Conservation (phyloP, 306 rosid genomes). For the Corylus avellana region DNA sequence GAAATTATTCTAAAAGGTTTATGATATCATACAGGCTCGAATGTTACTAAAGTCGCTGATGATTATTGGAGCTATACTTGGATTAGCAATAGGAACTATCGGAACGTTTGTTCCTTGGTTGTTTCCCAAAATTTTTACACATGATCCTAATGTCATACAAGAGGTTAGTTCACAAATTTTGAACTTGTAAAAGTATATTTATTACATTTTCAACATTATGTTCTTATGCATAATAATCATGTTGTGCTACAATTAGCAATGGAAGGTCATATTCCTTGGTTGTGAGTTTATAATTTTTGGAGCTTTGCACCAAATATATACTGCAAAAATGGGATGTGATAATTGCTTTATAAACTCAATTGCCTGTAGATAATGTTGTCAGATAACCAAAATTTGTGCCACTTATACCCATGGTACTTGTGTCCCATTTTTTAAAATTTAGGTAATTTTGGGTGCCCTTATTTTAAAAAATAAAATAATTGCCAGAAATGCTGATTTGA, state of each 20-base stretch:
- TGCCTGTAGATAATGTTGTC: neutral
- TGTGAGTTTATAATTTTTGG: neutral
- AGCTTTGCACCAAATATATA: neutral
- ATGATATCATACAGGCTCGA: constrained; percentile 6
- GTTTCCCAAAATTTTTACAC: constrained; percentile 18
- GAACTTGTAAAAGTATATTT: neutral
- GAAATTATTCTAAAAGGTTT: neutral
- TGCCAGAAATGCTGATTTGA: neutral
- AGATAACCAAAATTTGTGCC: neutral
- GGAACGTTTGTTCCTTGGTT: constrained; percentile 23
- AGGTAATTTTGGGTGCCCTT: neutral
- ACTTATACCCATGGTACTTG: neutral
- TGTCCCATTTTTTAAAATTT: neutral
- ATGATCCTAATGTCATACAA: constrained; percentile 14
- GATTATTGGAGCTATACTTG: constrained; percentile 23
- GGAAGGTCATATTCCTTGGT: neutral
- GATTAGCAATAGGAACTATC: constrained; percentile 1
- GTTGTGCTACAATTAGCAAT: neutral
- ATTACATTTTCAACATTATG: neutral
- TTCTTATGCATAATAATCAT: neutral
- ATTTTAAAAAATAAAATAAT: neutral
- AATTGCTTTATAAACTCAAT: neutral
- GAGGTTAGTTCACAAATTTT: constrained; percentile 12
- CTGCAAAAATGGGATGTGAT: neutral
- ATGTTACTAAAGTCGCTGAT: constrained; percentile 15